These are phyloP conservation scores for Blumeriella jaapii DNA, from an alignment of 2,329 filamentous ascomycete species.

Conservation along the genomic window DNA sequence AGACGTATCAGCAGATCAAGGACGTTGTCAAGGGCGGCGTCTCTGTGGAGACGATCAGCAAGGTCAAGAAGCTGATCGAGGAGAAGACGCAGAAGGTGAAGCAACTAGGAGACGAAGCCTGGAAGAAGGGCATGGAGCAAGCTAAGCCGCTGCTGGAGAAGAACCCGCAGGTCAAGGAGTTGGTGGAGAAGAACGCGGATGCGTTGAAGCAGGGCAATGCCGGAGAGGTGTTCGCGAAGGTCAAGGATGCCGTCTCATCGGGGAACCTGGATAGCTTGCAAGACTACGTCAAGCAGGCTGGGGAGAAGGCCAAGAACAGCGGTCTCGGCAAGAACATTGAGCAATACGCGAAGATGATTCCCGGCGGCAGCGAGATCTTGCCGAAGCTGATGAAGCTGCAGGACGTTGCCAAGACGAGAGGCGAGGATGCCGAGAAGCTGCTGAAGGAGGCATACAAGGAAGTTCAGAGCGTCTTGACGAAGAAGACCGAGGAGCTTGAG, in stretches of 20 bases:
- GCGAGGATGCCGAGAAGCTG: constrained; percentile 57
- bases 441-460: constrained; percentile 58
- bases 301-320: constrained; percentile 47
- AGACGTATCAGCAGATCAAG: constrained; percentile 56
- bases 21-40: constrained; percentile 53
- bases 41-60: constrained; percentile 38
- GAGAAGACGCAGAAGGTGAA: constrained; percentile 58
- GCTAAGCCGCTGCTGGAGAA: constrained; percentile 64
- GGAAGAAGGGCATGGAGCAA: constrained; percentile 59
- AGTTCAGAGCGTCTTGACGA: constrained; percentile 51
- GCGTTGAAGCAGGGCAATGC: constrained; percentile 56
- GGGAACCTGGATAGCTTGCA: constrained; percentile 49
- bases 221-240: constrained; percentile 49
- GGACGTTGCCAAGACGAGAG: constrained; percentile 55
- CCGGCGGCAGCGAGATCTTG: constrained; percentile 51
- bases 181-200: constrained; percentile 60
- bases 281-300: constrained; percentile 46
- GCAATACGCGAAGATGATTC: constrained; percentile 54
- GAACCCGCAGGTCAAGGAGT: constrained; percentile 62
- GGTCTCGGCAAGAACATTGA: constrained; percentile 28
- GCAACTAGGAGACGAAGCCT: constrained; percentile 59
- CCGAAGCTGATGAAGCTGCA: constrained; percentile 54
- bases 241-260: constrained; percentile 48
- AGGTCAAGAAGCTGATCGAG: constrained; percentile 50
- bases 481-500: constrained; percentile 43